A percentile compares a stretch with the other conserved stretches of the same genome.
Evolutionary conservation across 2,329 filamentous ascomycete species (phyloP).

Genomic region (Diaporthe eres): DNA sequence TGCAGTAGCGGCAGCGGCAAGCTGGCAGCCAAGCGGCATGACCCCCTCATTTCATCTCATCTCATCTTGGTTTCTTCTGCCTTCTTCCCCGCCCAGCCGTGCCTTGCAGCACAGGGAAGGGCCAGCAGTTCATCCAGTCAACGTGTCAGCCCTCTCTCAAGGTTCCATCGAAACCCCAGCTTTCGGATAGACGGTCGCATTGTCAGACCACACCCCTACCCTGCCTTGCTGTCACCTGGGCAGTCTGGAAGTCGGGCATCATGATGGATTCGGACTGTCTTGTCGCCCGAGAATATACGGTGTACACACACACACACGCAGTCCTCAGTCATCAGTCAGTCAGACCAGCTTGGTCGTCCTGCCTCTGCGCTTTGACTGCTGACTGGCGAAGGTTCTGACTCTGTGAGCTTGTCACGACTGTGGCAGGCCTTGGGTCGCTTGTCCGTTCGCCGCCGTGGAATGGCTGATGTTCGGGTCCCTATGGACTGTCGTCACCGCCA

Average conservation of each 20-base stretch:
- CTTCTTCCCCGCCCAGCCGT: background rate
- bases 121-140: conserved; percentile 20
- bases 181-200: conserved; percentile 23
- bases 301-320: background rate
- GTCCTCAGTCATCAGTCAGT: background rate
- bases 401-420: background rate
- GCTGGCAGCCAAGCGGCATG: conserved; percentile 1
- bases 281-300: conserved; percentile 10
- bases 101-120: conserved; percentile 15
- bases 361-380: conserved; percentile 30
- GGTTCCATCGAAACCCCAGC: conserved; percentile 22
- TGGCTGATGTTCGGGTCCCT: background rate
- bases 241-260: conserved; percentile 12
- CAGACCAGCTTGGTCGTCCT: background rate
- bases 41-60: conserved; percentile 9
- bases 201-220: conserved; percentile 17
- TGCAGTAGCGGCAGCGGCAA: conserved; percentile 11
- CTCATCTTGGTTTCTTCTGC: background rate
- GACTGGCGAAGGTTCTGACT: background rate
- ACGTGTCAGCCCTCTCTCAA: background rate
- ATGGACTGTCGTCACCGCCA: background rate
- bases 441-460: background rate
- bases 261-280: conserved; percentile 17
- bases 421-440: conserved; percentile 4
- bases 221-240: background rate